Percentiles rank a stretch among this genome's conserved stretches.
Conservation (phyloP, 306 rosid genomes). For the Astragalus glycyphyllos region DNA sequence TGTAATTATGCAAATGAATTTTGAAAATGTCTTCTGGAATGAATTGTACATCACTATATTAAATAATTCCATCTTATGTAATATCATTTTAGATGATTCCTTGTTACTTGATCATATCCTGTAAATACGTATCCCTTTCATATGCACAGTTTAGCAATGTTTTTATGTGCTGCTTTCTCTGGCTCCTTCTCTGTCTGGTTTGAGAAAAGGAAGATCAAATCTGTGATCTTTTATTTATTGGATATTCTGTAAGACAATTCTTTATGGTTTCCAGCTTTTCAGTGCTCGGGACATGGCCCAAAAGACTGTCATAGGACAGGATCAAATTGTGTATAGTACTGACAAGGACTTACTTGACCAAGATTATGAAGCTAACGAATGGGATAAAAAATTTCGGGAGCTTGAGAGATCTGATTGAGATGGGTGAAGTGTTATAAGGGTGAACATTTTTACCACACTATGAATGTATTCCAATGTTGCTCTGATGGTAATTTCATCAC, state of each 20-base stretch:
- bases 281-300: conserved; percentile 96
- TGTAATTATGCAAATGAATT: background rate
- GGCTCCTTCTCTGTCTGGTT: conserved; percentile 12
- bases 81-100: conserved; percentile 24
- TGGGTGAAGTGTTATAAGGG: conserved; percentile 30
- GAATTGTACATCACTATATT: background rate
- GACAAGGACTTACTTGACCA: conserved; percentile 92
- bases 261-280: conserved; percentile 67
- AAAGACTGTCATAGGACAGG: conserved; percentile 79
- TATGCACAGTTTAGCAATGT: conserved; percentile 16
- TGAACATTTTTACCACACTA: background rate
- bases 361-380: conserved; percentile 77
- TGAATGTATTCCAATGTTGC: conserved; percentile 15
- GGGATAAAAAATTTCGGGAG: conserved; percentile 90
- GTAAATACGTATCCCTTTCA: conserved; percentile 1
- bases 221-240: background rate
- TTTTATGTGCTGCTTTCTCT: conserved; percentile 18
- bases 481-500: conserved; percentile 28
- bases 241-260: conserved; percentile 31
- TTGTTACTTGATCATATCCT: conserved; percentile 29
- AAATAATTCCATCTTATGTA: conserved; percentile 20
- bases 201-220: conserved; percentile 4
- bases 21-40: conserved; percentile 30
- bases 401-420: conserved; percentile 74
- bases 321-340: conserved; percentile 91